A percentile compares a stretch with the other conserved stretches of the same genome.
Evolutionary conservation across 2,329 filamentous ascomycete genomes (phyloP).

Genomic region (Ascochyta viciae-villosae): DNA sequence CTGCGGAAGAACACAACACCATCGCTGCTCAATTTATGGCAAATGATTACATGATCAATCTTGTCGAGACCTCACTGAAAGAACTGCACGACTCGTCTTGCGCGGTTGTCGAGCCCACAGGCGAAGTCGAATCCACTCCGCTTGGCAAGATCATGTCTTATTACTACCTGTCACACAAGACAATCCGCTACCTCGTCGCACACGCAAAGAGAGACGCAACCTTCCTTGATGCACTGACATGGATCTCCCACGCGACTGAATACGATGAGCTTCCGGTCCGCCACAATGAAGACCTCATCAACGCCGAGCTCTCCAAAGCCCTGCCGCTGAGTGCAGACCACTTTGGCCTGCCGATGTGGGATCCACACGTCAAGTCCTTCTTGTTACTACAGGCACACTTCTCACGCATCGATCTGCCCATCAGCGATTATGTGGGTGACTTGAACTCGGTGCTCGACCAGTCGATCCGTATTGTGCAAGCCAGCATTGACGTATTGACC

Average conservation of each 20-base stretch:
- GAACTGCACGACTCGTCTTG: constrained; percentile 87
- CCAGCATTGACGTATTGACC: constrained; percentile 89
- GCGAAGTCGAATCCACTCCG: constrained; percentile 87
- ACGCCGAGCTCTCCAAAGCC: constrained; percentile 84
- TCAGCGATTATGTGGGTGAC: constrained; percentile 96
- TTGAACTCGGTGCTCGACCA: constrained; percentile 89
- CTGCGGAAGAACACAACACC: constrained; percentile 89
- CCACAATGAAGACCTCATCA: constrained; percentile 98
- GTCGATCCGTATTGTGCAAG: constrained; percentile 95
- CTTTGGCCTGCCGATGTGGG: constrained; percentile 89
- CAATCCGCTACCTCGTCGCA: constrained; percentile 81
- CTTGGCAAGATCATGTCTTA: constrained; percentile 99
- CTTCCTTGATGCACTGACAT: constrained; percentile 83
- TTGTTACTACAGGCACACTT: constrained; percentile 94
- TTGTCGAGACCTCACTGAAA: constrained; percentile 84
- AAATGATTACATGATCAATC: constrained; percentile 91
- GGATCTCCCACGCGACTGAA: constrained; percentile 93
- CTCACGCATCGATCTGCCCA: constrained; percentile 88
- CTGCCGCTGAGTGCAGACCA: constrained; percentile 72
- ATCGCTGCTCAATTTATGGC: constrained; percentile 84
- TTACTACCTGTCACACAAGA: constrained; percentile 95
- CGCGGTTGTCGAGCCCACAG: constrained; percentile 81
- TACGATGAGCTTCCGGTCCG: constrained; percentile 98
- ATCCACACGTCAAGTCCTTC: constrained; percentile 97
- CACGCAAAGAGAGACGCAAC: constrained; percentile 77